Evolutionary conservation across 768 basidiomycete genomes (phyloP).

Genomic region (Amanita rubescens): DNA sequence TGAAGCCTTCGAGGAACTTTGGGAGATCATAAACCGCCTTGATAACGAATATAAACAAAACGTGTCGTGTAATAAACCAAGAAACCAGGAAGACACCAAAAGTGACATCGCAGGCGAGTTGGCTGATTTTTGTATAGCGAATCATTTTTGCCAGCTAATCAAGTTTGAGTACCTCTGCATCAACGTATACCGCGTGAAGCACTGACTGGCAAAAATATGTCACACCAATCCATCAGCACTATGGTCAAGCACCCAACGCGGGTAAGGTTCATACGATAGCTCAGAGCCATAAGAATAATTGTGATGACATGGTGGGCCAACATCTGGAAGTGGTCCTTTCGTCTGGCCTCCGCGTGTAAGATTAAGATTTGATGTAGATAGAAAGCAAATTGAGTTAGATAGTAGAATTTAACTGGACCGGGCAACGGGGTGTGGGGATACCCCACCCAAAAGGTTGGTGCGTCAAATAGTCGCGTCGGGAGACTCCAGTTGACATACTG

Average conservation of each 20-base stretch:
- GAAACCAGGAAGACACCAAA: conserved; percentile 82
- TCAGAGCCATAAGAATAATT: conserved; percentile 62
- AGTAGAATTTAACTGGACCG: conserved; percentile 84
- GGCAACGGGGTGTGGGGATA: conserved; percentile 83
- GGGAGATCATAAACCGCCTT: conserved; percentile 45
- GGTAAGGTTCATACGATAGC: conserved; percentile 80
- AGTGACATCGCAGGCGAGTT: conserved; percentile 57
- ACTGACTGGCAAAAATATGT: conserved; percentile 87
- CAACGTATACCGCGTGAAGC: background rate
- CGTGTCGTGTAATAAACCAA: conserved; percentile 87
- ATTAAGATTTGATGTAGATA: conserved; percentile 90
- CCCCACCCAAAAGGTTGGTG: conserved; percentile 60
- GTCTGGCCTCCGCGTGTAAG: conserved; percentile 84
- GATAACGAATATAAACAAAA: conserved; percentile 71
- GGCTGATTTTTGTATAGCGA: conserved; percentile 66
- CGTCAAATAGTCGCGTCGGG: conserved; percentile 58
- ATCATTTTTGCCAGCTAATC: conserved; percentile 87
- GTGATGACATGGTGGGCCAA: conserved; percentile 94
- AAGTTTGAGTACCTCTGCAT: background rate
- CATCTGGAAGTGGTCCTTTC: conserved; percentile 96
- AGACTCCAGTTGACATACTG: conserved; percentile 78
- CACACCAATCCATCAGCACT: conserved; percentile 90
- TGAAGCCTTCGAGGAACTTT: conserved; percentile 35
- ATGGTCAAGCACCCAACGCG: conserved; percentile 87
- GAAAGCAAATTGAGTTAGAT: conserved; percentile 78